phyloP scores from a whole-genome alignment of 2,329 filamentous ascomycete genomes.

The Alternaria panax region DNA sequence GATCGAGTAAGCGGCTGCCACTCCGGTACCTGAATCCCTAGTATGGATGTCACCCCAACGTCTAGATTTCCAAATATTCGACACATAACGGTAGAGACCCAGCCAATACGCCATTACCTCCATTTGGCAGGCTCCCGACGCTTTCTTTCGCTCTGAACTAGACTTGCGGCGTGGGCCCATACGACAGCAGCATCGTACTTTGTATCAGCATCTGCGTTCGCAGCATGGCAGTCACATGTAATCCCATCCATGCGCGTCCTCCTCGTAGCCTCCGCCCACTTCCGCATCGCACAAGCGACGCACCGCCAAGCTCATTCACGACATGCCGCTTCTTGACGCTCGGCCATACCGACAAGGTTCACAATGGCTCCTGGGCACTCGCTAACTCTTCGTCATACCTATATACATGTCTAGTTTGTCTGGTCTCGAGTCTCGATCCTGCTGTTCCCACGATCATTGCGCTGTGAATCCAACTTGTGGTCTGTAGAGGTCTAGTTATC shows the following conservation, averaged over 20 bases:
- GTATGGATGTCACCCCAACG: not conserved
- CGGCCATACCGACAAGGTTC: conserved; percentile 1
- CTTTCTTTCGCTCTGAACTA: not conserved
- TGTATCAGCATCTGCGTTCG: not conserved
- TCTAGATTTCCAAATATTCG: not conserved
- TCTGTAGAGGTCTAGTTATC: not conserved
- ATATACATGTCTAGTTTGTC: not conserved
- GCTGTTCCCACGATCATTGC: not conserved
- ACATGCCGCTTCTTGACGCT: conserved; percentile 1
- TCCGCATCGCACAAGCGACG: not conserved
- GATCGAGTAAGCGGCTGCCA: not conserved
- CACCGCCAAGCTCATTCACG: not conserved
- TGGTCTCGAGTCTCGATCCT: not conserved
- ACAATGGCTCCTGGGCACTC: not conserved
- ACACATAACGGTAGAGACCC: not conserved
- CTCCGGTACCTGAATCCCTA: not conserved
- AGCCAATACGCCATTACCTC: not conserved
- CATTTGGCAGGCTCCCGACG: not conserved
- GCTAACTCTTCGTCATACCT: not conserved
- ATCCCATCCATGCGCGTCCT: not conserved
- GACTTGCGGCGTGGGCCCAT: not conserved
- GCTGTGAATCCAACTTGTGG: not conserved
- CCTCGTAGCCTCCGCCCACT: not conserved
- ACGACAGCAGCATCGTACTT: not conserved
- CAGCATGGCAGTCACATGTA: not conserved